Base-by-base conservation (phyloP, 495 filamentous ascomycete genomes). In the Wilcoxina mikolae region DNA sequence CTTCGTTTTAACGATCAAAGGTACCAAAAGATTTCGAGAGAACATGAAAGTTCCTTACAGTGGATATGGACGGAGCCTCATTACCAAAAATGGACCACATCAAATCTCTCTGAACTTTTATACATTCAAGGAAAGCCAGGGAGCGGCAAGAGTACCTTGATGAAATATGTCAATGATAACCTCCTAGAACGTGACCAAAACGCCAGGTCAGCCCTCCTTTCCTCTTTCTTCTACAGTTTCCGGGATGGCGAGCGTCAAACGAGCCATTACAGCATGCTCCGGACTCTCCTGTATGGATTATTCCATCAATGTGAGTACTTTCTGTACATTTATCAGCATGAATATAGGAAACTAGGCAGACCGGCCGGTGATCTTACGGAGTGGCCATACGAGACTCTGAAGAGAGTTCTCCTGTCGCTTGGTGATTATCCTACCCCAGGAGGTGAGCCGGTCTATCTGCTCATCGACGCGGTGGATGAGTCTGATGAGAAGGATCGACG, bases 41-140 rank as follows among this genome's bases (percentile, higher is more conserved):
- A 56, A 18, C 22, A 56, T 31, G 12, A 17, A 0, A 1, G 42
- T 27, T 42, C 47, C 0, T 51, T 56, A 22, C 22, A 42, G 20
- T 56, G 55, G 55, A 1, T 53, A n/a, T 53, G 48, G 29, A 4
- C 25, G 22, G 20, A 28, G 35, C 12, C 17, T 1, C 10, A 43
- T 3, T 56, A 43, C 24, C n/a, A 42, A 3, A 23, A 24, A 26
- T 56, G 55, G 55, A 22, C 5, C 0, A 17, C 20, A 7, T 28
- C 41, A 10, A 23, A 33, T 4, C 18, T 23, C 5, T 39, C 48
- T 3, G n/a, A 5, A 9, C 29, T 56, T 26, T 25, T 56, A 2
- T 39, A 33, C 22, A 25, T 56, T 44, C 27, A 56, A 56, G 55
- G 55, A 1, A 56, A 56, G 3, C 55, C 55, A 2, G 55, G 55